phyloP scores from a whole-genome alignment of 2,329 filamentous ascomycete genomes.

The Sordariomycetes sp. region DNA sequence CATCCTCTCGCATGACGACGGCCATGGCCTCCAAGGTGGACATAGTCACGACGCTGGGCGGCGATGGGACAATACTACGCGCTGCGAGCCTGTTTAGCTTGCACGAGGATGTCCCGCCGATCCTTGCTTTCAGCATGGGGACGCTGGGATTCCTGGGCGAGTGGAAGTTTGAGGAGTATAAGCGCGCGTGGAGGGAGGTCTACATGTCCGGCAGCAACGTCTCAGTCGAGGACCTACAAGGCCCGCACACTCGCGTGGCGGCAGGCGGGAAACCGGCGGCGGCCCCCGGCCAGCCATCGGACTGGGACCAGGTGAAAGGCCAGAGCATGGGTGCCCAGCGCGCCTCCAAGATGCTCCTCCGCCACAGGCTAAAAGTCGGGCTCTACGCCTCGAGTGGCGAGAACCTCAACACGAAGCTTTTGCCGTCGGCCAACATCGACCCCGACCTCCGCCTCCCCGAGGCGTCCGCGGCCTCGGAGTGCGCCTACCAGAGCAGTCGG shows the following conservation, averaged over 20 bases:
- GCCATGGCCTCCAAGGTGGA: slow-evolving; percentile 73
- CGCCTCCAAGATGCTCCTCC: slow-evolving; percentile 70
- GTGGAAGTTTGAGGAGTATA: slow-evolving; percentile 92
- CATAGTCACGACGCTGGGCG: slow-evolving; percentile 79
- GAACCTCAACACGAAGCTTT: slow-evolving; percentile 42
- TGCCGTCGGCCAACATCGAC: slow-evolving; percentile 27
- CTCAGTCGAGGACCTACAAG: slow-evolving; percentile 30
- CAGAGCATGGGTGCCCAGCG: slow-evolving; percentile 71
- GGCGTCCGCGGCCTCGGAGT: not conserved
- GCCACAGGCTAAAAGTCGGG: slow-evolving; percentile 78
- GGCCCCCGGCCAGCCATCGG: not conserved
- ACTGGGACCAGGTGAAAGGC: slow-evolving; percentile 64
- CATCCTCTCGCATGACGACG: slow-evolving; percentile 30
- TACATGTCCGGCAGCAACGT: slow-evolving; percentile 66
- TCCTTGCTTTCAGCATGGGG: slow-evolving; percentile 94
- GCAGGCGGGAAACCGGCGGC: slow-evolving; percentile 5
- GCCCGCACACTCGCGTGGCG: slow-evolving; percentile 25
- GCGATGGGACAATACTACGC: slow-evolving; percentile 82
- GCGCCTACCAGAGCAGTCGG: too few relatives aligned
- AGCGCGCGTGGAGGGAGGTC: slow-evolving; percentile 81
- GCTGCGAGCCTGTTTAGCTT: slow-evolving; percentile 69
- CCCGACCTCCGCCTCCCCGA: slow-evolving; percentile 16
- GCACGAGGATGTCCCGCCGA: slow-evolving; percentile 71
- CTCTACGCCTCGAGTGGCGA: slow-evolving; percentile 62
- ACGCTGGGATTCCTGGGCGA: slow-evolving; percentile 90